Evolutionary conservation across 2,329 filamentous ascomycete species (phyloP), one percentile per base, ranked within the genome.

Genomic region (Alternaria metachromatica): DNA sequence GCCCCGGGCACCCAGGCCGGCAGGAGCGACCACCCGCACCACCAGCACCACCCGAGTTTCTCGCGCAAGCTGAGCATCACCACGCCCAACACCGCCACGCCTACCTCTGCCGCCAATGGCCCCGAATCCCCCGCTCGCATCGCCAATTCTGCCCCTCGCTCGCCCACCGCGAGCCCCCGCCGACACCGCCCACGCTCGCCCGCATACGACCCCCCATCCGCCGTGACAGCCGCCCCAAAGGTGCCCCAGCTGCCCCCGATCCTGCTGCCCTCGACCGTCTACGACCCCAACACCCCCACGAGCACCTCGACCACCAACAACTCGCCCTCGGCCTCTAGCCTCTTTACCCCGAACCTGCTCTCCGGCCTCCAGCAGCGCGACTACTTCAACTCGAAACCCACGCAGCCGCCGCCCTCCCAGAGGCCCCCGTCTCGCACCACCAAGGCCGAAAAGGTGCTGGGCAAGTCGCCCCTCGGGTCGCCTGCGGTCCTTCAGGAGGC

Each of bases 1-100:
- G 76, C 82, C 28, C 86, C 84, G 50, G 86, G 84, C 75, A 81
- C 79, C 50, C 73, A 76, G n/a, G 82, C 58, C 68, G 63, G 54
- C 66, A 79, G 69, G 58, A 64, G 23, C 67, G 65, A 76, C 76
- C 41, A 71, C 81, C 53, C 18, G 56, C 67, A 67, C 53, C 67
- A 79, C 71, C 60, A 65, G 23, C 67, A 66, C 41, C 71, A 70
- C 56, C 69, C 69, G 54, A 77, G 72, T 68, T 76, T 78, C 67
- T 76, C 76, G 49, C 76, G 80, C 61, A 77, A 80, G 55, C 76
- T 80, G 62, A 79, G 77, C 71, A 75, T 79, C 65, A 79, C 72
- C 72, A 78, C 72, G 67, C 74, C 75, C 33, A 76, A 77, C 41
- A 72, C 80, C 55, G 67, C n/a, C 18, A 43, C 62, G 15, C 21